A percentile compares a stretch with the other conserved stretches of the same genome.
These are phyloP conservation scores for Chlorella sp. DNA, from an alignment of 139 green algal species.

Conservation along the genomic window DNA sequence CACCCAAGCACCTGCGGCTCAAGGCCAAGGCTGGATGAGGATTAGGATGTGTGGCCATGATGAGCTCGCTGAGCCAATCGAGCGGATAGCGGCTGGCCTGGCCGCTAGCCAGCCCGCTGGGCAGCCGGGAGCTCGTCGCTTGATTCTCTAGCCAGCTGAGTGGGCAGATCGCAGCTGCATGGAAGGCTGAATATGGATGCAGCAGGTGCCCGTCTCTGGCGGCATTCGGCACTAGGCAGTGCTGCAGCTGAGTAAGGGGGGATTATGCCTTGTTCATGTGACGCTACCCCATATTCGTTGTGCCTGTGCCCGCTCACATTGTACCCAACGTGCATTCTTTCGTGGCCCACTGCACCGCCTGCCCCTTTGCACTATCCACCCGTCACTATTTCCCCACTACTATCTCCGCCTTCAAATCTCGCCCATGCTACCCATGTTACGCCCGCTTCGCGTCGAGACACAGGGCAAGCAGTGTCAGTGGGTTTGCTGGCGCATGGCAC, in stretches of 20 bases:
- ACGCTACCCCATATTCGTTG: background rate
- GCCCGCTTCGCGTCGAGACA: no score
- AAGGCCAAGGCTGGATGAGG: constrained; percentile 35
- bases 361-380: background rate
- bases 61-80: no score
- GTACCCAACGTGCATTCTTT: background rate
- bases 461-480: no score
- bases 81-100: background rate
- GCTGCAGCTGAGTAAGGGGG: no score
- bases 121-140: no score
- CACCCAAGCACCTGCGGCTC: constrained; percentile 40
- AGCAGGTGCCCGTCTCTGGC: background rate
- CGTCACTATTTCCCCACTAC: background rate
- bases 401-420: background rate
- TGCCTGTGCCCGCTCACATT: background rate
- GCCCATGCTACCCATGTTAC: no score
- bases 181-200: background rate
- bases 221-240: no score
- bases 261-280: no score
- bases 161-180: background rate
- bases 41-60: background rate
- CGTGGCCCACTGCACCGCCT: background rate
- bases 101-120: background rate
- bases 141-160: background rate
- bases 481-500: no score